A percentile compares a stretch with the other conserved stretches of the same genome.
Conservation (phyloP, 352 stramenopile genomes). For the Phytophthora boehmeriae region DNA sequence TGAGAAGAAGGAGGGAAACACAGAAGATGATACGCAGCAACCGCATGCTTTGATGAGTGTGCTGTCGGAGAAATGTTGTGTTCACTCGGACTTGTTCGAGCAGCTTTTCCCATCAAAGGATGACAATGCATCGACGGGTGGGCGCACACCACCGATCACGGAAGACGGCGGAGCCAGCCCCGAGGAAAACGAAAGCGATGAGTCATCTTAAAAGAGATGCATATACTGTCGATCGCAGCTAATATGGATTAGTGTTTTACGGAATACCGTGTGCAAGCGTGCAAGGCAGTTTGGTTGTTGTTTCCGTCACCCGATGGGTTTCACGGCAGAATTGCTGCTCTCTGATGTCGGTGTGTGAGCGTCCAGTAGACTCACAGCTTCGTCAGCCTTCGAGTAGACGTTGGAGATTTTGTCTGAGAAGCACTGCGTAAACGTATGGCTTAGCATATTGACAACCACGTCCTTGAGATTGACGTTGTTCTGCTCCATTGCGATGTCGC, state of each 20-base stretch:
- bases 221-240: constrained; percentile 12
- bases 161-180: constrained; percentile 21
- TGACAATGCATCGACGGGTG: constrained; percentile 40
- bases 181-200: constrained; percentile 34
- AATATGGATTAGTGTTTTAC: constrained; percentile 19
- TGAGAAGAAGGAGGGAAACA: constrained; percentile 14
- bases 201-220: constrained; percentile 18
- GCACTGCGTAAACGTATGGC: constrained; percentile 73
- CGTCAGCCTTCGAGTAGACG: constrained; percentile 70
- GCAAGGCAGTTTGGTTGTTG: constrained; percentile 7
- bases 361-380: constrained; percentile 41
- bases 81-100: constrained; percentile 43
- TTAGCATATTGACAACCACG: constrained; percentile 67
- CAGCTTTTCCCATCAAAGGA: constrained; percentile 64
- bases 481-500: constrained; percentile 77
- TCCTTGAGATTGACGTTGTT: constrained; percentile 79
- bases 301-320: constrained; percentile 23
- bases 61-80: constrained; percentile 63
- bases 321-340: constrained; percentile 23
- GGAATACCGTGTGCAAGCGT: too few species aligned
- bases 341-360: constrained; percentile 36
- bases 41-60: constrained; percentile 51
- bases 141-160: constrained; percentile 23
- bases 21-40: not conserved
- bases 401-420: constrained; percentile 72